phyloP scores from a whole-genome alignment of 1,139 yeast species.

The Protomyces lactucae-debilis region DNA sequence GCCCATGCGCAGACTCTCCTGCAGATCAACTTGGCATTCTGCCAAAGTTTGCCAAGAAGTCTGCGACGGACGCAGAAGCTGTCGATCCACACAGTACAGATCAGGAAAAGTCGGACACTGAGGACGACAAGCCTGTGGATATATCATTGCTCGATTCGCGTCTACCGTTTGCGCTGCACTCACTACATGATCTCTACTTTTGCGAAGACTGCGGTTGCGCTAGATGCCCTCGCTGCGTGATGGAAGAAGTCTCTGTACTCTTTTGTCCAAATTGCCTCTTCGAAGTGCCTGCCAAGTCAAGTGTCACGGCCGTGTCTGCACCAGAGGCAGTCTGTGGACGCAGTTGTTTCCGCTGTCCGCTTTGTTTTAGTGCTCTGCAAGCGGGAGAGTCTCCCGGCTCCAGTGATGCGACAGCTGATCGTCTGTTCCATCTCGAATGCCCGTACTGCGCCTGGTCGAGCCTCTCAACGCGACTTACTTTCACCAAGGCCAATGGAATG shows the following conservation, averaged over 20 bases:
- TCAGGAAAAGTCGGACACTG: not conserved
- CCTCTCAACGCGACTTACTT: slow-evolving; percentile 11
- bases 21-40: not conserved
- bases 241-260: slow-evolving; percentile 32
- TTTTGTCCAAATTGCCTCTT: slow-evolving; percentile 34
- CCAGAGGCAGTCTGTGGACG: slow-evolving; percentile 30
- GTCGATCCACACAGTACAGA: not conserved
- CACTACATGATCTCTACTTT: slow-evolving; percentile 31
- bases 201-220: slow-evolving; percentile 33
- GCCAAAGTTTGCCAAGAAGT: no score
- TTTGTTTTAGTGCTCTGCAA: slow-evolving; percentile 29
- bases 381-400: not conserved
- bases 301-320: not conserved
- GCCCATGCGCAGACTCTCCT: not conserved
- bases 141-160: slow-evolving; percentile 10
- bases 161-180: slow-evolving; percentile 29
- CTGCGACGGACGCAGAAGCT: no score
- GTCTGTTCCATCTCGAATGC: slow-evolving; percentile 27
- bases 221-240: slow-evolving; percentile 34
- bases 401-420: not conserved
- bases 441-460: slow-evolving; percentile 33
- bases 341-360: slow-evolving; percentile 33
- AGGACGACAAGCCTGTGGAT: not conserved
- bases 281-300: slow-evolving; percentile 28
- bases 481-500: slow-evolving; percentile 28